Percentiles rank a stretch among this genome's conserved stretches.
phyloP scores from a whole-genome alignment of 2,329 filamentous ascomycete species.

The Ophiocordyceps camponoti-floridani region DNA sequence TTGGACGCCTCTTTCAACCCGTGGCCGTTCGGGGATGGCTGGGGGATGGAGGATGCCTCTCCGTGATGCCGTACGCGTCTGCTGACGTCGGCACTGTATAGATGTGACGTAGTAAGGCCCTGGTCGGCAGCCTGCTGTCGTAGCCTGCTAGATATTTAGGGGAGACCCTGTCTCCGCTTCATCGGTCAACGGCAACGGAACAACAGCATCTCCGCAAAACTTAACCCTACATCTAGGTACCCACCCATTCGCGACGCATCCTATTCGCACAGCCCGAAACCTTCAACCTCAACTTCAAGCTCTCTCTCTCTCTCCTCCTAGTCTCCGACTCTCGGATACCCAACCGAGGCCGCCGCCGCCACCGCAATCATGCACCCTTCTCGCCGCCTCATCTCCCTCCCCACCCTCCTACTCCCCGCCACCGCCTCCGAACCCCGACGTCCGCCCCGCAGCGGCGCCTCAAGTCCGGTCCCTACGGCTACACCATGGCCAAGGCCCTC shows the following conservation, averaged over 20 bases:
- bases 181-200: no score
- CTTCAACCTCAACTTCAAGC: no score
- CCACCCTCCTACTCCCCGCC: neutral
- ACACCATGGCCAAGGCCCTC: slow-evolving; percentile 71
- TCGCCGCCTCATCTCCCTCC: neutral
- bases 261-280: no score
- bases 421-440: slow-evolving; percentile 4
- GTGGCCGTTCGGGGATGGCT: no score
- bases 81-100: neutral
- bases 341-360: neutral
- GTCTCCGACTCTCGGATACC: neutral
- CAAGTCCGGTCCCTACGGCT: slow-evolving; percentile 53
- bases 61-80: no score
- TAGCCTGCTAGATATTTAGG: no score
- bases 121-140: no score
- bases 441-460: slow-evolving; percentile 17
- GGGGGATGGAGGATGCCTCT: no score
- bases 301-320: neutral
- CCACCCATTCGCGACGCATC: no score
- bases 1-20: neutral
- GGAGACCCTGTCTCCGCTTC: no score
- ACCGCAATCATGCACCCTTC: neutral
- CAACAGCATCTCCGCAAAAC: no score
- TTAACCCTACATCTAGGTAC: no score
- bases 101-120: neutral